These are phyloP conservation scores for Carex myosuroides DNA, from an alignment of 176 grass and related monocot species.

Conservation along the genomic window DNA sequence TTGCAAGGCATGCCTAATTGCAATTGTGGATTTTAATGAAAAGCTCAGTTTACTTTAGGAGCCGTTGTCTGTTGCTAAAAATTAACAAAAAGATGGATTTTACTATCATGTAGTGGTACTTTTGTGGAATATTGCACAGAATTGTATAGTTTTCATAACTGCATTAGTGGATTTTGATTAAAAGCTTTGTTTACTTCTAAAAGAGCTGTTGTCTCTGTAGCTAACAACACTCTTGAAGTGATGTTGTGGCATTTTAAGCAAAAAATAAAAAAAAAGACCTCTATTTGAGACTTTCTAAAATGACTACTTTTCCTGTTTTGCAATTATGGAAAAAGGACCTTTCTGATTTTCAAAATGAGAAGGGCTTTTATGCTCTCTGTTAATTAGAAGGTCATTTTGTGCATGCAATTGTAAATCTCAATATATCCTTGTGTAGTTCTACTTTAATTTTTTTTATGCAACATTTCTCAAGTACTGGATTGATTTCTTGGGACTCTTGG, in stretches of 20 bases:
- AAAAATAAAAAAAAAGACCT: too few species aligned
- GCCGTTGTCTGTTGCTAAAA: background rate
- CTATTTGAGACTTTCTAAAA: background rate
- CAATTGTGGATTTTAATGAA: background rate
- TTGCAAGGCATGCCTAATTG: background rate
- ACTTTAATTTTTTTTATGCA: background rate
- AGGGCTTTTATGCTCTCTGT: background rate
- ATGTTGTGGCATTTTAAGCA: background rate
- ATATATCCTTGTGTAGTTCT: background rate
- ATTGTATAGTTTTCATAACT: background rate
- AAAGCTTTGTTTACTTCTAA: background rate
- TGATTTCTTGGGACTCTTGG: background rate
- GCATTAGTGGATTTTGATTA: background rate
- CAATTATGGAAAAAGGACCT: background rate
- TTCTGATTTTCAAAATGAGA: background rate
- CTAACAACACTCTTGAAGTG: background rate
- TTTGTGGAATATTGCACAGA: background rate
- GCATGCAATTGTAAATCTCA: background rate
- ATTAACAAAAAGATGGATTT: constrained; percentile 5
- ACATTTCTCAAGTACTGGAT: background rate
- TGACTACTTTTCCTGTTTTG: background rate
- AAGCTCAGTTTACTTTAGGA: background rate
- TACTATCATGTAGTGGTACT: background rate
- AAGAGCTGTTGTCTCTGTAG: background rate
- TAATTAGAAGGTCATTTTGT: background rate